Percentiles rank a stretch among this genome's conserved stretches.
Conservation (phyloP, 371 early-diverging fungal species). For the Mucor racemosus region DNA sequence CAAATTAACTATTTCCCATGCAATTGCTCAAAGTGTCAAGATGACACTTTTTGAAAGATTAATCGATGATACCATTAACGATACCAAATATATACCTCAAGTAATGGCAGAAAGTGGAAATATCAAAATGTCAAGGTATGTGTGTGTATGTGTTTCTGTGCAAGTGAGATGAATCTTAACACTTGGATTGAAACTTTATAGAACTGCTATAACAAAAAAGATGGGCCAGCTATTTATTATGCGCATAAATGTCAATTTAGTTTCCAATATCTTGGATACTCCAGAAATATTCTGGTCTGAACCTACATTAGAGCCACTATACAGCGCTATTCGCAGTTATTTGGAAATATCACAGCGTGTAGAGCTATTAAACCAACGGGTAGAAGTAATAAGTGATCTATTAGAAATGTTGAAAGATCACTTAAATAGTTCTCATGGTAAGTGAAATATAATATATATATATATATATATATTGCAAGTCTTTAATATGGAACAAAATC, state of each 20-base stretch:
- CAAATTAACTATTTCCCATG: constrained; percentile 81
- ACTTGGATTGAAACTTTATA: constrained; percentile 7
- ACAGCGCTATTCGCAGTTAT: constrained; percentile 75
- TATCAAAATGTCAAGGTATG: constrained; percentile 72
- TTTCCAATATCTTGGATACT: constrained; percentile 81
- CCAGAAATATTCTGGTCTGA: constrained; percentile 91
- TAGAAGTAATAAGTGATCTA: constrained; percentile 73
- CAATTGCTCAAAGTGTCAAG: constrained; percentile 85
- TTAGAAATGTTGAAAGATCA: constrained; percentile 89
- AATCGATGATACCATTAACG: constrained; percentile 82
- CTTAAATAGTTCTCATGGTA: constrained; percentile 64
- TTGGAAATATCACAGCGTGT: constrained; percentile 78
- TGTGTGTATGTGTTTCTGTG: not conserved
- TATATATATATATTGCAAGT: too few relatives aligned
- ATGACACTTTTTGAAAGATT: constrained; percentile 82
- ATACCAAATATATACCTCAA: constrained; percentile 84
- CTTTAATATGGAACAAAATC: not conserved
- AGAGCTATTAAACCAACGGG: constrained; percentile 58
- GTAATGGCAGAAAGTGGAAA: constrained; percentile 82
- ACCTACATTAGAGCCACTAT: constrained; percentile 79
- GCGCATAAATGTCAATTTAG: constrained; percentile 88
- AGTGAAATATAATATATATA: not conserved
- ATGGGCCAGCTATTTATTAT: constrained; percentile 79
- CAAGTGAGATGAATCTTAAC: not conserved
- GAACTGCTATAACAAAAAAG: constrained; percentile 65